These are phyloP conservation scores for Quercus agrifolia DNA, from an alignment of 306 rosid species.

Conservation along the genomic window DNA sequence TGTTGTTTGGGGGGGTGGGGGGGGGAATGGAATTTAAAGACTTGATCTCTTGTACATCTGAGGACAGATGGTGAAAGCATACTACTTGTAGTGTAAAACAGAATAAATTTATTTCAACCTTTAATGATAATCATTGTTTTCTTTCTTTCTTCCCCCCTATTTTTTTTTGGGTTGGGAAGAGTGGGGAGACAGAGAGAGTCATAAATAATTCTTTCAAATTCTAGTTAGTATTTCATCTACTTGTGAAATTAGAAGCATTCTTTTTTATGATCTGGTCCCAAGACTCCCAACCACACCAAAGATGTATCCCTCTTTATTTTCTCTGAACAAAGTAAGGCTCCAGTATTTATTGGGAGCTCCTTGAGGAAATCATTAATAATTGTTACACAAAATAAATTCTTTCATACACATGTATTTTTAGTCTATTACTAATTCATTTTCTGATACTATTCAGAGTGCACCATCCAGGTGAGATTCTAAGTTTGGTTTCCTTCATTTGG, in stretches of 20 bases:
- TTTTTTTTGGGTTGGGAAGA: neutral
- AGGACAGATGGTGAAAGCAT: too few species aligned
- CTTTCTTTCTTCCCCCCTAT: neutral
- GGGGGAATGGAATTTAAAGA: too few species aligned
- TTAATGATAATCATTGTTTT: neutral
- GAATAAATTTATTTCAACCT: neutral
- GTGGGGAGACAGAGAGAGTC: neutral
- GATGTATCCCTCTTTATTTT: neutral
- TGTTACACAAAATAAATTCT: neutral
- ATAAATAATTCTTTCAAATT: neutral
- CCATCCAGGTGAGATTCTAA: conserved; percentile 24
- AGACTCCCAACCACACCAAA: neutral
- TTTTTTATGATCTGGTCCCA: neutral
- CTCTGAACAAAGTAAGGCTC: neutral
- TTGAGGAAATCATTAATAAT: neutral
- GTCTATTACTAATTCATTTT: neutral
- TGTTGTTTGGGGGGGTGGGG: neutral
- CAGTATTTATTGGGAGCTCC: neutral
- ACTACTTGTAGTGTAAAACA: too few species aligned
- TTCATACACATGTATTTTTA: conserved; percentile 24
- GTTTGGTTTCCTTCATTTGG: conserved; percentile 21
- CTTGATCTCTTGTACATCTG: too few species aligned
- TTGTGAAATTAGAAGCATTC: neutral
- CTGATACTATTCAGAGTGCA: conserved; percentile 14
- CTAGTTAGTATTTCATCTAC: neutral